A percentile compares a stretch with the other conserved stretches of the same genome.
phyloP scores from a whole-genome alignment of 352 stramenopile species.

The Aphanomyces euteiches region DNA sequence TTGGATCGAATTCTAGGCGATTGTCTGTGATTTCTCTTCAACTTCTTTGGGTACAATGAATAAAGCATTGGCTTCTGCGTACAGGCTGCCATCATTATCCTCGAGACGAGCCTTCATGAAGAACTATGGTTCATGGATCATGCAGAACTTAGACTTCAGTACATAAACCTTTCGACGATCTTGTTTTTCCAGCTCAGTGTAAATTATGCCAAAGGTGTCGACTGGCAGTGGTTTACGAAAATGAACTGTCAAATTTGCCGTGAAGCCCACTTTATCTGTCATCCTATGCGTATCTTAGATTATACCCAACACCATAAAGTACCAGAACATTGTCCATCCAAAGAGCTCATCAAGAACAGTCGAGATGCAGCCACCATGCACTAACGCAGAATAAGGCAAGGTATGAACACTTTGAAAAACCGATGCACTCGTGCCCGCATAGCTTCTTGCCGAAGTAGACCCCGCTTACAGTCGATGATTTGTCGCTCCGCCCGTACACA shows the following conservation, averaged over 20 bases:
- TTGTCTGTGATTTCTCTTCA: not conserved
- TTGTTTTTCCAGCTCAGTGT: constrained; percentile 20
- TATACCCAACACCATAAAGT: not conserved
- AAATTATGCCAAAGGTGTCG: constrained; percentile 20
- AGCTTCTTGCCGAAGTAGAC: constrained; percentile 30
- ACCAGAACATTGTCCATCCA: constrained; percentile 31
- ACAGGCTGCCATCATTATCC: constrained; percentile 27
- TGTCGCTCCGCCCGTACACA: constrained; percentile 22
- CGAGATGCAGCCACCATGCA: constrained; percentile 28
- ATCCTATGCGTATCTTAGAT: not conserved
- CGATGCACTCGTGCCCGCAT: constrained; percentile 25
- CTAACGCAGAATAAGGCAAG: not conserved
- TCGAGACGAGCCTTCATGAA: constrained; percentile 30
- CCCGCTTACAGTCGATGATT: constrained; percentile 15
- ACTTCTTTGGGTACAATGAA: constrained; percentile 27
- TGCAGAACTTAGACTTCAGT: not conserved
- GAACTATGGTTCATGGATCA: not conserved
- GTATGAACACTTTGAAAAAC: not conserved
- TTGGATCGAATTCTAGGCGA: too few relatives aligned
- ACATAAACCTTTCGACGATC: constrained; percentile 23
- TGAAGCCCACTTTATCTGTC: constrained; percentile 21
- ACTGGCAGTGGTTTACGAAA: constrained; percentile 29
- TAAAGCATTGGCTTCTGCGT: constrained; percentile 25
- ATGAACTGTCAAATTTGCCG: constrained; percentile 25
- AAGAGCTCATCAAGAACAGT: constrained; percentile 29